Percentiles rank a stretch among this genome's conserved stretches.
Evolutionary conservation across 2,329 filamentous ascomycete species (phyloP).

Genomic region (Alternaria rosae): DNA sequence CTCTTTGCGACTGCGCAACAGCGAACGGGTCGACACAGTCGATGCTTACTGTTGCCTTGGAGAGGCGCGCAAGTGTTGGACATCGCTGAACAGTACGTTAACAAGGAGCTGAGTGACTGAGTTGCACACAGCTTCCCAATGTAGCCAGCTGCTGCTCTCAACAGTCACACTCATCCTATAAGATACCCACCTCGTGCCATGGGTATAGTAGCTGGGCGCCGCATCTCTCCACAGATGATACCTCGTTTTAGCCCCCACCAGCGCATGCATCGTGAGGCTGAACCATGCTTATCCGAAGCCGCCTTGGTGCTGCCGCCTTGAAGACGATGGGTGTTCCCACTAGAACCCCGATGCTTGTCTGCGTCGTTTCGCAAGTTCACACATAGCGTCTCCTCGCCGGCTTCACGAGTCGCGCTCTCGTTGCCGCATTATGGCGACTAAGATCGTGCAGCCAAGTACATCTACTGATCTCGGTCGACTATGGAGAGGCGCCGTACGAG

Average conservation of each 20-base stretch:
- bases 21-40: too few species aligned
- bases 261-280: background rate
- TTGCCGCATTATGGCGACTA: background rate
- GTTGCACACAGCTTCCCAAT: background rate
- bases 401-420: background rate
- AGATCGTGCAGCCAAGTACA: background rate
- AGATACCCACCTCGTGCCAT: background rate
- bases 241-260: background rate
- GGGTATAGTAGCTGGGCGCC: background rate
- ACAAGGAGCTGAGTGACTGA: background rate
- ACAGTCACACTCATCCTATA: background rate
- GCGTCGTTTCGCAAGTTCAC: background rate
- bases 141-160: background rate
- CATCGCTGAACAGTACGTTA: background rate
- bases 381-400: background rate
- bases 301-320: background rate
- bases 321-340: background rate
- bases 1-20: too few species aligned
- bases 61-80: background rate
- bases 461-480: slow-evolving; percentile 20
- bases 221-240: background rate
- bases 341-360: background rate
- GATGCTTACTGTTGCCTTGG: too few species aligned
- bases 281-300: background rate
- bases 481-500: slow-evolving; percentile 20